Conservation (phyloP, 441 rosid genomes). For the Lepidium campestre region DNA sequence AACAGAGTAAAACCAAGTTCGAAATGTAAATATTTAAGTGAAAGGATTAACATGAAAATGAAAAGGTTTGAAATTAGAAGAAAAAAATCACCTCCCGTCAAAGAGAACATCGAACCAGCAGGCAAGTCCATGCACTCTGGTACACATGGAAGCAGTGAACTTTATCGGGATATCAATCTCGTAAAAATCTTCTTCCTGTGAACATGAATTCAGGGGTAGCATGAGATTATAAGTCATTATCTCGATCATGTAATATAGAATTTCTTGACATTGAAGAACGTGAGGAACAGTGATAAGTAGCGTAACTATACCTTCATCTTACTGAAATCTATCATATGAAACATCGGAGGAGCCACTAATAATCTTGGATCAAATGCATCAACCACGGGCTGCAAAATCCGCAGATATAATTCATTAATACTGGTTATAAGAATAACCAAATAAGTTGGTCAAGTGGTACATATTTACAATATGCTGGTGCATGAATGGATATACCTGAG, state of each 20-base stretch:
- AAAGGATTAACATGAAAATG: slow-evolving; percentile 1
- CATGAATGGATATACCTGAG: slow-evolving; percentile 55
- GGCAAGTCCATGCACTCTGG: slow-evolving; percentile 92
- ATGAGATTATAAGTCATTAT: neutral
- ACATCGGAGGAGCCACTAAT: slow-evolving; percentile 74
- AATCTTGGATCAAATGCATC: slow-evolving; percentile 99
- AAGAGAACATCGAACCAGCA: slow-evolving; percentile 97
- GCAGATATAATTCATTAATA: neutral
- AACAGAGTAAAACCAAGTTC: neutral
- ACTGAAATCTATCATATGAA: slow-evolving; percentile 65
- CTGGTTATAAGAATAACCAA: neutral
- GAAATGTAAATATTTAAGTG: neutral
- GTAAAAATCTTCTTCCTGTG: slow-evolving; percentile 80
- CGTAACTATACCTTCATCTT: slow-evolving; percentile 56
- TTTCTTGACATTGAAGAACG: neutral
- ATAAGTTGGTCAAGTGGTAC: neutral
- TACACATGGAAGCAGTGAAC: slow-evolving; percentile 70
- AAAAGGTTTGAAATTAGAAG: neutral
- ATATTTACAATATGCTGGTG: neutral
- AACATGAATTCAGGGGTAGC: slow-evolving; percentile 6
- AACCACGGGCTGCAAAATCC: slow-evolving; percentile 73
- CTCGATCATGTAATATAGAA: neutral
- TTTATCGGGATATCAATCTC: slow-evolving; percentile 84
- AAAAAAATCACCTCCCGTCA: slow-evolving; percentile 56
- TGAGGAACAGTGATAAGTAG: neutral